Base-by-base conservation (phyloP, 1,284 basidiomycete species). In the Moniliella sp. region DNA sequence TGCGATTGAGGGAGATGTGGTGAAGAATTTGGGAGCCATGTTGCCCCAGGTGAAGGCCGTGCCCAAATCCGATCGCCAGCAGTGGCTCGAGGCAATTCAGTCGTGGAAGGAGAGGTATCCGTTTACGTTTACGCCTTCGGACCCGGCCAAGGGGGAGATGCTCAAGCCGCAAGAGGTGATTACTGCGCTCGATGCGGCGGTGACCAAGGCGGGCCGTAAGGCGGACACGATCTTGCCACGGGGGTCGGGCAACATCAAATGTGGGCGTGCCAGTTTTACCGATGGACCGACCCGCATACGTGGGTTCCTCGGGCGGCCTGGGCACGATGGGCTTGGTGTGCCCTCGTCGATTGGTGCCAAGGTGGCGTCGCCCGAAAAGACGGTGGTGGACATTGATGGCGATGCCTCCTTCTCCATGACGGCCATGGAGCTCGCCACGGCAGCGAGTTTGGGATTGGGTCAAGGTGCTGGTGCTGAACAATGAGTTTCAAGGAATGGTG, bases 191-290 rank as follows among this genome's bases (percentile, higher is more conserved):
- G 76, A 97, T 53, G 25, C 59, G 35, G 76, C 42, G 0, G 48
- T 55, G 7, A 72, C 21, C 12, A 18, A 70, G 1, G 66, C 68
- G 37, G 68, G 72, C 39, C 69, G 68, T 55, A 91, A 97, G 68
- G 78, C 83, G 34, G 73, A 93, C 27, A 71, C 93, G 17, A 67
- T 97, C 50, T 66, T 42, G 66, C 81, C 2, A 94, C 91, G 2
- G 88, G 88, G 52, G 91, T 97, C 15, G 91, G 91, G 3, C 88
- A 94, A 63, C 88, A 97, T 66, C 88, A 97, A 65, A 97, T 97
- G 88, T 97, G 84, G 84, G 86, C 88, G 1, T 81, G 81, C 28
- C 91, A 97, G 63, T 70, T 78, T 62, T 94, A 74, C 65, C 70
- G 84, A 46, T 94, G 86, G 86, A 77, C 67, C 37, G 63, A 75